Evolutionary conservation across 2,329 filamentous ascomycete species (phyloP), one percentile per base, ranked within the genome.

Genomic region (Xylariaceae sp.): DNA sequence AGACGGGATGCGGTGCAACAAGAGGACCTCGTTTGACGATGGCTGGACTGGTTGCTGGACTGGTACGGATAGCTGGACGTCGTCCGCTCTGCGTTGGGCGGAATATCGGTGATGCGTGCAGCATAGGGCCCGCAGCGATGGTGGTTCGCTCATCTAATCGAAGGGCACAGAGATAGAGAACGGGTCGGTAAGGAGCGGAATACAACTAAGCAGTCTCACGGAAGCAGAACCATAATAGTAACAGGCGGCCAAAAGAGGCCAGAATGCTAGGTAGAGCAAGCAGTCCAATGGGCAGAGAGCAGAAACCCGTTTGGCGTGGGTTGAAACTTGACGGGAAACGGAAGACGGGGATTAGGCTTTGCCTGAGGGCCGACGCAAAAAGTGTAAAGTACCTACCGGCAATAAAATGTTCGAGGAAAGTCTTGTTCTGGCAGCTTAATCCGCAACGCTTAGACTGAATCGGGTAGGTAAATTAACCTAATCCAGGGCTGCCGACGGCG

Each of bases 51-150:
- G 23, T 30, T 4, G 23, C 23, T 30, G 23, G 23, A 30, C 23
- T 30, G 23, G 23, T 30, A 30, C 23, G 23, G 23, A 30, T 30
- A 48, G 35, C 30, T n/a, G 45, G 42, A 18, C 54, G 7, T 42
- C 39, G 51, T 35, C 23, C 23, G 49, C 49, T 55, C 51, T 60
- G 55, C 50, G 59, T 56, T 44, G 44, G 53, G 59, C 61, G 61
- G 57, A 64, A 61, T 62, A 60, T 52, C 48, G 60, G 55, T 49
- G 57, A 59, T 56, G 61, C 52, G 53, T 65, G 58, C 53, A 58
- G 47, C 53, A 58, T 56, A 57, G 54, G 54, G 62, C 39, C 59
- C 53, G 57, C 54, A 62, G 57, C 35, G 60, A 58, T 58, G 59
- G 50, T 57, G 49, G 56, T 55, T 59, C 56, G 62, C 57, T 47